phyloP scores from a whole-genome alignment of 1,284 basidiomycete species.

The Sanghuangporus weigelae region DNA sequence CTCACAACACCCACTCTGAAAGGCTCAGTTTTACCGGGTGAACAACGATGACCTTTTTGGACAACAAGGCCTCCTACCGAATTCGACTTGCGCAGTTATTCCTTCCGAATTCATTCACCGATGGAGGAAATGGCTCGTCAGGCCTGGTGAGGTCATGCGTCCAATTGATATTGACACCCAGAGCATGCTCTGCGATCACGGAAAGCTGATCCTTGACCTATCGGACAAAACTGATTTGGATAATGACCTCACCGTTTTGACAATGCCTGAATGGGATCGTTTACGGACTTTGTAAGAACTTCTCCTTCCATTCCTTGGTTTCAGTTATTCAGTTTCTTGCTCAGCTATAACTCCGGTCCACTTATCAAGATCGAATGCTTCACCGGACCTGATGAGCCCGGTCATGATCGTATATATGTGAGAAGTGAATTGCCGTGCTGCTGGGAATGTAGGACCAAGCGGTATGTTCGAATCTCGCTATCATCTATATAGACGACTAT shows the following conservation, averaged over 20 bases:
- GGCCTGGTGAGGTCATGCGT: constrained; percentile 49
- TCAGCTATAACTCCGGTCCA: constrained; percentile 56
- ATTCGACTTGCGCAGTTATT: constrained; percentile 47
- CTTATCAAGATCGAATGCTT: constrained; percentile 48
- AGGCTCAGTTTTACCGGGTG: constrained; percentile 10
- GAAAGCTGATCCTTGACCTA: constrained; percentile 59
- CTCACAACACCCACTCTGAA: neutral
- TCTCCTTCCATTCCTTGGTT: constrained; percentile 10
- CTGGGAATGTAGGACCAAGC: constrained; percentile 51
- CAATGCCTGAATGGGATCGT: constrained; percentile 56
- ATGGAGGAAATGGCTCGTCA: constrained; percentile 65
- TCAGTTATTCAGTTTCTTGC: neutral
- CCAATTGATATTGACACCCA: constrained; percentile 60
- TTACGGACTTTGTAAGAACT: constrained; percentile 49
- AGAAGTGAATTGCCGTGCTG: constrained; percentile 52
- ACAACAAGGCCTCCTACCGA: neutral
- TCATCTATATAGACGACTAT: neutral
- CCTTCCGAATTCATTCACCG: constrained; percentile 53
- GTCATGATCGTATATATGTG: constrained; percentile 29
- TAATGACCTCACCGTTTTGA: constrained; percentile 48
- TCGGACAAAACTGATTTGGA: constrained; percentile 53
- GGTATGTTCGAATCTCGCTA: constrained; percentile 34
- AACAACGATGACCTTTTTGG: constrained; percentile 12
- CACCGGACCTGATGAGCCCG: constrained; percentile 22
- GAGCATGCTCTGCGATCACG: constrained; percentile 62